Evolutionary conservation across 1,284 basidiomycete genomes (phyloP), one percentile per base, ranked within the genome.

Genomic region (Malassezia sp.): DNA sequence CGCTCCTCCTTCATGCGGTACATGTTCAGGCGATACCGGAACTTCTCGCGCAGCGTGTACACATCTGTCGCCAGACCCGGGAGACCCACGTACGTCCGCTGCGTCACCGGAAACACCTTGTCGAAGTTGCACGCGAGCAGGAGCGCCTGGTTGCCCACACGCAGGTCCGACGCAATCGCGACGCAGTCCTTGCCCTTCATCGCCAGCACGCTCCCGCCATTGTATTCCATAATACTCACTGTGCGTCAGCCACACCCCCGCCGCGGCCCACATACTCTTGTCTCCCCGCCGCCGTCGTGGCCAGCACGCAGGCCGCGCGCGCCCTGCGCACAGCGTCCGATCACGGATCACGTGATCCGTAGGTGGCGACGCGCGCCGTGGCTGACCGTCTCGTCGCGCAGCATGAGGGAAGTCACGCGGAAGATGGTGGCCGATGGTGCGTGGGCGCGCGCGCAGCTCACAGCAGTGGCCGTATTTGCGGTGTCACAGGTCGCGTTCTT

Each of bases 171-270:
- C 26, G 93, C 93, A 73, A 99, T 97, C 47, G 91, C 93, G 49
- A 99, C 93, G 72, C 93, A 99, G 67, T 90, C 85, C 75, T 96
- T 96, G 56, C 93, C 93, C 53, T 84, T 83, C 89, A 97, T 97
- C 74, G 93, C 93, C 73, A 99, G 80, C 63, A 93, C 87, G 73
- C 88, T 93, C 74, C 93, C 93, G 75, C 87, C 87, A 76, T 90
- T 90, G 59, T 81, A 78, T 74, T 85, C 78, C 83, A 68, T 64
- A 38, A 65, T 60, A 50, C 60, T 63, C 66, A 67, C 64, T 44
- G 17, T 57, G n/a, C n/a, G 32, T 49, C 23, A 49, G 47, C 30
- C 20, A 1, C 14, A 9, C 12, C 2, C 15, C 32, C 8, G n/a
- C n/a, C n/a, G n/a, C n/a, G n/a, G n/a, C 14, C 18, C 21, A 42